phyloP scores from a whole-genome alignment of 2,329 filamentous ascomycete genomes.

The Paraconiothyrium brasiliense region DNA sequence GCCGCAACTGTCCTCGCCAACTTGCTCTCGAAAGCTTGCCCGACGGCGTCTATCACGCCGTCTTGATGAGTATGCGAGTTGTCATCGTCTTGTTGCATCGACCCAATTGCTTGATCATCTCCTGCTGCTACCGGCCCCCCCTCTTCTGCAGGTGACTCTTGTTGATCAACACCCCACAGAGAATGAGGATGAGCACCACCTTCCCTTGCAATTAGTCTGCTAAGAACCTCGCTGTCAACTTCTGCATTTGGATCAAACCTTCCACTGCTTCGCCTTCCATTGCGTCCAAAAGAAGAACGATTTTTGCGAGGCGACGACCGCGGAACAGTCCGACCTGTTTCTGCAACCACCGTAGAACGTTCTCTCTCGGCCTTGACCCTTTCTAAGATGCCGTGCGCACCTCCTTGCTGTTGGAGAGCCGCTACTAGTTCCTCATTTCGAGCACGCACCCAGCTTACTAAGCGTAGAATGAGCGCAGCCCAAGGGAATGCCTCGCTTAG shows the following conservation, averaged over 20 bases:
- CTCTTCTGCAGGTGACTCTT: slow-evolving; percentile 15
- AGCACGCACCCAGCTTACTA: slow-evolving; percentile 58
- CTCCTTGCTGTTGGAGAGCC: slow-evolving; percentile 55
- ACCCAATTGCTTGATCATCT: slow-evolving; percentile 8
- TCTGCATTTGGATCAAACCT: slow-evolving; percentile 41
- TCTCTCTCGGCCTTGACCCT: slow-evolving; percentile 38
- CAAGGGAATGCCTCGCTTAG: slow-evolving; percentile 61
- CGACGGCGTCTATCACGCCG: slow-evolving; percentile 14
- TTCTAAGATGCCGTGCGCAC: slow-evolving; percentile 51
- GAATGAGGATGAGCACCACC: slow-evolving; percentile 25
- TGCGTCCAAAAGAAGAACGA: slow-evolving; percentile 38
- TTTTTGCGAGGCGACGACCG: slow-evolving; percentile 34
- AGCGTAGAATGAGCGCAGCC: slow-evolving; percentile 56
- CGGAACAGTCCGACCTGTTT: slow-evolving; percentile 12
- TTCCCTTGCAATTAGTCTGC: slow-evolving; percentile 33
- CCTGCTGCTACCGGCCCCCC: slow-evolving; percentile 14
- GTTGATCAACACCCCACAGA: neutral
- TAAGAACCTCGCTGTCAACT: slow-evolving; percentile 32
- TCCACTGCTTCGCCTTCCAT: slow-evolving; percentile 39
- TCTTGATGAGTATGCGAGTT: slow-evolving; percentile 15
- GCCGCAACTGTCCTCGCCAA: slow-evolving; percentile 11
- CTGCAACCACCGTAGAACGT: slow-evolving; percentile 17
- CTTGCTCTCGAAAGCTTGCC: slow-evolving; percentile 20
- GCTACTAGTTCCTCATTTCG: slow-evolving; percentile 57
- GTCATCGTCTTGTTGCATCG: slow-evolving; percentile 20